Percentiles rank a stretch among this genome's conserved stretches.
Evolutionary conservation across 1,139 yeast species (phyloP).

Genomic region (Saccharomyces hybrid): DNA sequence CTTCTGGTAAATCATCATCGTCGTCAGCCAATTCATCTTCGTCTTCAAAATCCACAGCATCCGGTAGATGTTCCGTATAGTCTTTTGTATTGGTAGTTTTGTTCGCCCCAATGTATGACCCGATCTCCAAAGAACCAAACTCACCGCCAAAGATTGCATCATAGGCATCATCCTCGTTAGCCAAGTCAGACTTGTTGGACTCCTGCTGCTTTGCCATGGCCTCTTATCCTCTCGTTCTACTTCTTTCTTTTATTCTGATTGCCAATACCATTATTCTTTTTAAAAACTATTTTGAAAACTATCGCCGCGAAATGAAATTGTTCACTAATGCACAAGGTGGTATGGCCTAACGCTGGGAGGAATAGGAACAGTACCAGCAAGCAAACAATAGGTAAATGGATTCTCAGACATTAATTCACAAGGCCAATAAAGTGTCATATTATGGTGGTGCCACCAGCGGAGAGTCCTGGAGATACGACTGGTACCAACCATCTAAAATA

Average conservation of each 20-base stretch:
- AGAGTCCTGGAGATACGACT: slow-evolving; percentile 23
- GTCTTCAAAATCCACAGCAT: slow-evolving; percentile 93
- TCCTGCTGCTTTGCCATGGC: slow-evolving; percentile 1
- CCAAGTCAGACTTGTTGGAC: slow-evolving; percentile 9
- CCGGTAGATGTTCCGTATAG: slow-evolving; percentile 63
- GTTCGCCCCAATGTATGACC: slow-evolving; percentile 26
- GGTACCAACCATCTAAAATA: slow-evolving; percentile 20
- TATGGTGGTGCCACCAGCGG: slow-evolving; percentile 12
- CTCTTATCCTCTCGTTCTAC: neutral
- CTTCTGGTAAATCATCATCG: slow-evolving; percentile 40
- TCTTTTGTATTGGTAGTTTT: slow-evolving; percentile 17
- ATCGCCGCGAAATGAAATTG: neutral
- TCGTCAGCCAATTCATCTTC: slow-evolving; percentile 94
- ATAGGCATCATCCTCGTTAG: slow-evolving; percentile 36
- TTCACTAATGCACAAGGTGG: neutral
- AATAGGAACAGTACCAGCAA: neutral
- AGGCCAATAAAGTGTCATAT: slow-evolving; percentile 19
- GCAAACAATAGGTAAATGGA: slow-evolving; percentile 1
- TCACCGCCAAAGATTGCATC: slow-evolving; percentile 34
- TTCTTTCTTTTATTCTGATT: neutral
- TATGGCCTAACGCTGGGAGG: neutral
- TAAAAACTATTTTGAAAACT: neutral
- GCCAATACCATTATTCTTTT: neutral
- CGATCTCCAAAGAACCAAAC: slow-evolving; percentile 34
- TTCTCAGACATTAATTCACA: slow-evolving; percentile 20